These are phyloP conservation scores for Eucalyptus sp. DNA, from an alignment of 345 rosid species.

Conservation along the genomic window DNA sequence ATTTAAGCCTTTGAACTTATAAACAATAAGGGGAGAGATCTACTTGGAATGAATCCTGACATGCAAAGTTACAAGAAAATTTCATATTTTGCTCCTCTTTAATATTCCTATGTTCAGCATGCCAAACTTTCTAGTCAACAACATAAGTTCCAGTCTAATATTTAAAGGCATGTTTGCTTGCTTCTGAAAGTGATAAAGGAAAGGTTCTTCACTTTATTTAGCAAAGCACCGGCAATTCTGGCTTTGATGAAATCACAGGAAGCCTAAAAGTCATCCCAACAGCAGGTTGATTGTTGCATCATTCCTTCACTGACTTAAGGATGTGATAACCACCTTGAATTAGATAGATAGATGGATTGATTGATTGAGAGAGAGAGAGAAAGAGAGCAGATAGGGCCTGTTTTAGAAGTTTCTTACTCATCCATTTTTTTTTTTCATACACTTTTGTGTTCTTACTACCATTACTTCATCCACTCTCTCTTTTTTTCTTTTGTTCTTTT, in stretches of 20 bases:
- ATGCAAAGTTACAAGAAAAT: background rate
- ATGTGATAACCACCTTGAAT: background rate
- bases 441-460: background rate
- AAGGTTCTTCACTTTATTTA: background rate
- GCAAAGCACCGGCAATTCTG: background rate
- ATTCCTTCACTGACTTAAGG: background rate
- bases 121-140: background rate
- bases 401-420: background rate
- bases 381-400: background rate
- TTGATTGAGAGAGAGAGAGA: background rate
- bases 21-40: background rate
- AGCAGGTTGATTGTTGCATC: background rate
- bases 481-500: too few species aligned
- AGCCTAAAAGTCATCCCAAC: background rate
- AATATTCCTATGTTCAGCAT: background rate
- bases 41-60: background rate
- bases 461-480: background rate
- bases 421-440: too few species aligned
- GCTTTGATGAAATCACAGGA: background rate
- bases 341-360: background rate
- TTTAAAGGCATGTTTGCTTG: background rate
- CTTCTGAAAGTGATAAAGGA: background rate
- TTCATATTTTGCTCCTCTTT: background rate
- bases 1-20: background rate
- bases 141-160: background rate